Evolutionary conservation across 805 yeast genomes (phyloP).

Genomic region (Candida nemodendra): DNA sequence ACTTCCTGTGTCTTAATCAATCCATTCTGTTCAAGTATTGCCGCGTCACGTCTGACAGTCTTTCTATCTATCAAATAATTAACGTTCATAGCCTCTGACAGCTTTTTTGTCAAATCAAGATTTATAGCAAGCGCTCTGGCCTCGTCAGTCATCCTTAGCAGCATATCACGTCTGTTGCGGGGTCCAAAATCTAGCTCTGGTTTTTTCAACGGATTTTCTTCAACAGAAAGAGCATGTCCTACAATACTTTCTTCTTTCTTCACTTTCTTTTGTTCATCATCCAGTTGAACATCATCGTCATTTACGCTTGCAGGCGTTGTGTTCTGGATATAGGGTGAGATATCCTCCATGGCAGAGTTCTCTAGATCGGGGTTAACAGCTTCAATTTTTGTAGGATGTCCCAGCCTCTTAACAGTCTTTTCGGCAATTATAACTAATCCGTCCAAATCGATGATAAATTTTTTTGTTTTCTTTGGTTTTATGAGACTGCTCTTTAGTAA

Average conservation of each 20-base stretch:
- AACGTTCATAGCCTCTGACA: conserved; percentile 43
- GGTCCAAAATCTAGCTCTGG: conserved; percentile 29
- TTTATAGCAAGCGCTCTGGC: conserved; percentile 48
- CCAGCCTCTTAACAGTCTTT: conserved; percentile 8
- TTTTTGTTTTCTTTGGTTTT: conserved; percentile 6
- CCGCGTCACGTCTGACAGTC: conserved; percentile 49
- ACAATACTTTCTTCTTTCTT: conserved; percentile 6
- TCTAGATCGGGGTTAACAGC: background rate
- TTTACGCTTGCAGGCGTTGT: background rate
- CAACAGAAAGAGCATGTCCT: background rate
- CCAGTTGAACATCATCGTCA: background rate
- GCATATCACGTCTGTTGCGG: conserved; percentile 17
- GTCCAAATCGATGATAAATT: conserved; percentile 9
- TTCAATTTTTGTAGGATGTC: conserved; percentile 2
- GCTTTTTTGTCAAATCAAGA: conserved; percentile 35
- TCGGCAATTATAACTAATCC: conserved; percentile 3
- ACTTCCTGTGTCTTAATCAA: conserved; percentile 12
- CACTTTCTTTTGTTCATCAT: background rate
- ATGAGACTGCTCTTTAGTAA: conserved; percentile 6
- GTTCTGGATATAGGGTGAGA: background rate
- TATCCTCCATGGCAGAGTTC: background rate
- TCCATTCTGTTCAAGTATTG: conserved; percentile 33
- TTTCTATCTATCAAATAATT: conserved; percentile 47
- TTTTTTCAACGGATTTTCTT: background rate
- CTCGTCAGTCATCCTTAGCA: conserved; percentile 40